These are phyloP conservation scores for Gleditsia sinensis DNA, from an alignment of 306 rosid genomes.

Conservation along the genomic window DNA sequence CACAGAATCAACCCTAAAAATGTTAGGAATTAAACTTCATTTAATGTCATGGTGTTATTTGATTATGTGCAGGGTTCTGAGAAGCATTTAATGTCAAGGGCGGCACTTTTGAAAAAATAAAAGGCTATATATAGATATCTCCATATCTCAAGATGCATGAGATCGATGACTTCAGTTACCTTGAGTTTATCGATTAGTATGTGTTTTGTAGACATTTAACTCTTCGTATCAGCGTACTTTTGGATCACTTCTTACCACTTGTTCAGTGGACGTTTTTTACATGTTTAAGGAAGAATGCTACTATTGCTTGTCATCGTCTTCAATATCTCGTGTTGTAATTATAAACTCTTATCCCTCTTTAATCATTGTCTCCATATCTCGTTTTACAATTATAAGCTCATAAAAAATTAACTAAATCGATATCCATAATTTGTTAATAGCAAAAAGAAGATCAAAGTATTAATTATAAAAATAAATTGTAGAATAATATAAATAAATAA, in stretches of 20 bases:
- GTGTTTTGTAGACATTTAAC: conserved; percentile 43
- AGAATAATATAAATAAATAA: neutral
- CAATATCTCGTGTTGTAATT: too few relatives aligned
- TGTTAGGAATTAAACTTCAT: neutral
- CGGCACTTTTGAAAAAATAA: conserved; percentile 75
- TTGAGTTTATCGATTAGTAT: conserved; percentile 39
- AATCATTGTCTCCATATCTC: too few relatives aligned
- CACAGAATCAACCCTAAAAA: too few relatives aligned
- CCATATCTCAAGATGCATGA: conserved; percentile 14
- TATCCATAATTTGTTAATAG: too few relatives aligned
- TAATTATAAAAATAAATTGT: too few relatives aligned
- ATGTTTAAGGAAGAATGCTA: conserved; percentile 39
- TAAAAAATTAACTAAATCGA: too few relatives aligned
- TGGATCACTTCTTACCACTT: conserved; percentile 38
- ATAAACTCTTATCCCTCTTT: too few relatives aligned
- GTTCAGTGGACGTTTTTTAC: conserved; percentile 31
- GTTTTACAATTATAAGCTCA: too few relatives aligned
- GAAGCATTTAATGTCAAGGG: conserved; percentile 73
- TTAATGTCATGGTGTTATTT: neutral
- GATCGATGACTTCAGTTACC: conserved; percentile 31
- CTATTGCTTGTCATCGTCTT: conserved; percentile 32
- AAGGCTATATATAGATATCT: conserved; percentile 3
- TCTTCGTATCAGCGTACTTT: conserved; percentile 34
- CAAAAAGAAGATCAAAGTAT: too few relatives aligned
- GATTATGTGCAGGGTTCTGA: conserved; percentile 59